phyloP scores from a whole-genome alignment of 2,329 filamentous ascomycete genomes.

The Cucurbitaria berberidis region DNA sequence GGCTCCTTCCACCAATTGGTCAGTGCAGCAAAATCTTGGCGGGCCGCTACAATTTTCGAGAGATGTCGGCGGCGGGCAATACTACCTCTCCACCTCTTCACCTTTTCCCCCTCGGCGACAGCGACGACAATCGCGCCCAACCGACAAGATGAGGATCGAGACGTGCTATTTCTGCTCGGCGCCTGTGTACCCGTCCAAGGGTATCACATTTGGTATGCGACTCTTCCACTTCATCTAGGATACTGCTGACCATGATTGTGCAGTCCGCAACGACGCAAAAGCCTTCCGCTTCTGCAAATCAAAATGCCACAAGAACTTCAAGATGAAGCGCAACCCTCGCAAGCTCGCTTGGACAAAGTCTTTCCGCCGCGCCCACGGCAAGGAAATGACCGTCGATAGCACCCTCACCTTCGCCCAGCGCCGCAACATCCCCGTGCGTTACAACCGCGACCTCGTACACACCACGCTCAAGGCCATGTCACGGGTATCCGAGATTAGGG shows the following conservation, averaged over 20 bases:
- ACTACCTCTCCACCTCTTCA: conserved; percentile 6
- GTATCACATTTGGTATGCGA: conserved; percentile 71
- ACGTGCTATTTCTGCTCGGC: conserved; percentile 73
- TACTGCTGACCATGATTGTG: conserved; percentile 1
- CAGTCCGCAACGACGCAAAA: conserved; percentile 60
- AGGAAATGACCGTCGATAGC: conserved; percentile 83
- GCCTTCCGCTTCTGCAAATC: conserved; percentile 70
- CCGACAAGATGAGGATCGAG: conserved; percentile 46
- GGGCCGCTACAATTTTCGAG: conserved; percentile 26
- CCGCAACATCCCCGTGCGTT: conserved; percentile 92
- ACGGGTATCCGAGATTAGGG: conserved; percentile 83
- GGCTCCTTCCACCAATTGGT: conserved; percentile 3
- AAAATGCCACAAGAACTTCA: conserved; percentile 72
- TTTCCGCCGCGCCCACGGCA: conserved; percentile 54
- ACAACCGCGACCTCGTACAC: conserved; percentile 89
- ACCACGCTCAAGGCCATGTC: conserved; percentile 93
- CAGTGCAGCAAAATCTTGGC: conserved; percentile 27
- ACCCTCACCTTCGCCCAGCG: conserved; percentile 91
- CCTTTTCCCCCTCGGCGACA: conserved; percentile 13
- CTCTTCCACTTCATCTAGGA: conserved; percentile 28
- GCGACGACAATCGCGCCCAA: conserved; percentile 9
- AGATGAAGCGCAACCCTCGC: conserved; percentile 97
- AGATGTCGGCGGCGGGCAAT: conserved; percentile 5
- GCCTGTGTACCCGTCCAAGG: conserved; percentile 55
- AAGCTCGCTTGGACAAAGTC: conserved; percentile 82